These are phyloP conservation scores for Fusarium abutilonis DNA, from an alignment of 2,329 filamentous ascomycete genomes.

Conservation along the genomic window DNA sequence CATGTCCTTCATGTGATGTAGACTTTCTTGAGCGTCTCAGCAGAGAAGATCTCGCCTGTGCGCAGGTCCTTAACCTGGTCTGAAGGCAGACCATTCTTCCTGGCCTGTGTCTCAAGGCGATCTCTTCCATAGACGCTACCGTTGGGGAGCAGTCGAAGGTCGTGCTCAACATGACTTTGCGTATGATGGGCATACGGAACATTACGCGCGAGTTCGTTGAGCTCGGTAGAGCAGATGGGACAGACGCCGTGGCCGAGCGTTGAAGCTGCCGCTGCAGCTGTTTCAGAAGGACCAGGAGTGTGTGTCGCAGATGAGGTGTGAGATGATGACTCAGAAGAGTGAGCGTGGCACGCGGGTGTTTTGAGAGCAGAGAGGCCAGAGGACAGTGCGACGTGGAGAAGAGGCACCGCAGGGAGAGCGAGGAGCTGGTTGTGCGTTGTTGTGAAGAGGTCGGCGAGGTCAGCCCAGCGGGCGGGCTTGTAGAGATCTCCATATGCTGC, in stretches of 20 bases:
- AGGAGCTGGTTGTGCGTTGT: slow-evolving; percentile 87
- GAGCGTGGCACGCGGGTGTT: slow-evolving; percentile 84
- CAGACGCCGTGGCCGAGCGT: slow-evolving; percentile 80
- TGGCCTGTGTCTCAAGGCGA: slow-evolving; percentile 77
- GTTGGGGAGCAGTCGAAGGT: slow-evolving; percentile 88
- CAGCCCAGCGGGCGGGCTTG: slow-evolving; percentile 74
- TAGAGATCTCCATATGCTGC: slow-evolving; percentile 69
- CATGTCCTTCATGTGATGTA: slow-evolving; percentile 75
- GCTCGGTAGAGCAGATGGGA: slow-evolving; percentile 93
- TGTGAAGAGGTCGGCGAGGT: slow-evolving; percentile 83
- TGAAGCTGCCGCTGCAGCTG: slow-evolving; percentile 39
- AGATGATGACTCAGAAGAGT: slow-evolving; percentile 18
- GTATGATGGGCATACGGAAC: slow-evolving; percentile 96
- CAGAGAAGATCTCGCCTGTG: slow-evolving; percentile 73
- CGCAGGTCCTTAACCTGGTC: slow-evolving; percentile 81
- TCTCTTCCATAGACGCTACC: slow-evolving; percentile 83
- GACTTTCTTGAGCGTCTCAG: slow-evolving; percentile 79
- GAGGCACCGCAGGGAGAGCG: slow-evolving; percentile 80
- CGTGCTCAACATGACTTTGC: slow-evolving; percentile 89
- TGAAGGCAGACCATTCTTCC: slow-evolving; percentile 76
- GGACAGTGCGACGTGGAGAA: slow-evolving; percentile 89
- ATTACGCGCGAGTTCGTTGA: slow-evolving; percentile 87
- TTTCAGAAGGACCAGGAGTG: slow-evolving; percentile 63
- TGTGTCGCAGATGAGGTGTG: slow-evolving; percentile 12
- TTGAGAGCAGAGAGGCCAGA: slow-evolving; percentile 95